Conservation (phyloP, 2,329 filamentous ascomycete species). For the Pseudogymnoascus sp. region DNA sequence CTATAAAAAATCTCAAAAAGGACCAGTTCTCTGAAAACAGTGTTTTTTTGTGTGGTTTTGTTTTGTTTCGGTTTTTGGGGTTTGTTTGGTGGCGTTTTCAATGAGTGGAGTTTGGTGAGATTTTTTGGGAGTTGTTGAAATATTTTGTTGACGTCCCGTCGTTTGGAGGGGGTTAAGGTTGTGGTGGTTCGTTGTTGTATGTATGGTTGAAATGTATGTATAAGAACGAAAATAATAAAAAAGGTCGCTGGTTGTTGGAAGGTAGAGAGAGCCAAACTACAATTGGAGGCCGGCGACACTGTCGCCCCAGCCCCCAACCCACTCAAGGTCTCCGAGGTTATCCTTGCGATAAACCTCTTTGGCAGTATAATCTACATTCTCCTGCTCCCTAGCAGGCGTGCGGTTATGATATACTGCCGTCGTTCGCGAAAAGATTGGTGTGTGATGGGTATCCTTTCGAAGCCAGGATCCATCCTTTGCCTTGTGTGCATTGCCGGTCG, state of each 20-base stretch:
- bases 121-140: not conserved
- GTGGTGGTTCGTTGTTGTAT: not conserved
- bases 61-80: not conserved
- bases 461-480: constrained; percentile 23
- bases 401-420: constrained; percentile 8
- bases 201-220: not conserved
- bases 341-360: constrained; percentile 54
- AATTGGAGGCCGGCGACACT: constrained; percentile 43
- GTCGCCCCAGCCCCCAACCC: constrained; percentile 87
- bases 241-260: constrained; percentile 13
- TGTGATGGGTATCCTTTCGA: constrained; percentile 10
- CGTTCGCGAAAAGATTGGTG: constrained; percentile 3
- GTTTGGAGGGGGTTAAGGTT: not conserved
- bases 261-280: constrained; percentile 45
- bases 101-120: not conserved
- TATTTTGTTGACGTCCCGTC: not conserved
- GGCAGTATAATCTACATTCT: constrained; percentile 18
- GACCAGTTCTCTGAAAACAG: not conserved
- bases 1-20: not conserved
- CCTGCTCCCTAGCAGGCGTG: constrained; percentile 26
- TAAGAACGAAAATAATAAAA: constrained; percentile 23
- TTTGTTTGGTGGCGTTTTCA: not conserved
- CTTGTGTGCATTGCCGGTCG: constrained; percentile 20
- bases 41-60: not conserved
- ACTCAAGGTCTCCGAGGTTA: constrained; percentile 73